Conservation (phyloP, 2,329 filamentous ascomycete genomes). For the Arthrinium puccinioides region DNA sequence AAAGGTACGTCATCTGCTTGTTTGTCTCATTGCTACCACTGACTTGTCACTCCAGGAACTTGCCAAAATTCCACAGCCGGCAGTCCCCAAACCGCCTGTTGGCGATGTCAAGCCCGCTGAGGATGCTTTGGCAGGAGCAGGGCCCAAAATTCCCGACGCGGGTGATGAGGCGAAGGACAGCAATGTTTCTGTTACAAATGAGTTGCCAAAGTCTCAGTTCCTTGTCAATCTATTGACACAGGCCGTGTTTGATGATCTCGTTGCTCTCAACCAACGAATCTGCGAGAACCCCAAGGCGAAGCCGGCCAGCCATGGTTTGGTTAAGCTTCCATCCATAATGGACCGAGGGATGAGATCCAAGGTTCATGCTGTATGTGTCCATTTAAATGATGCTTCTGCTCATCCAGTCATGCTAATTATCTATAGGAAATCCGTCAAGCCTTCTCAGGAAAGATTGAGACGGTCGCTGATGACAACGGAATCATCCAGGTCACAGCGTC, state of each 20-base stretch:
- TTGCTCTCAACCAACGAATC: slow-evolving; percentile 15
- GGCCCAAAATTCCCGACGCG: slow-evolving; percentile 1
- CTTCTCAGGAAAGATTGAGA: slow-evolving; percentile 73
- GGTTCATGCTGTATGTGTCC: slow-evolving; percentile 37
- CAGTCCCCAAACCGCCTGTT: background rate
- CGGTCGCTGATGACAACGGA: slow-evolving; percentile 50
- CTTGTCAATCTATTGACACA: slow-evolving; percentile 16
- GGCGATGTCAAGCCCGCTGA: too few relatives aligned
- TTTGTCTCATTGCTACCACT: background rate
- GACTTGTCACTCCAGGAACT: background rate
- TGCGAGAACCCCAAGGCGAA: slow-evolving; percentile 10
- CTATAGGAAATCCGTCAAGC: slow-evolving; percentile 61
- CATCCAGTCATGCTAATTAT: slow-evolving; percentile 8
- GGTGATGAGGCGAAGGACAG: slow-evolving; percentile 1
- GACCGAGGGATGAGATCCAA: slow-evolving; percentile 19
- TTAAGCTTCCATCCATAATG: slow-evolving; percentile 17
- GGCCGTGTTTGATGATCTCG: slow-evolving; percentile 14
- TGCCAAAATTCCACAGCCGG: background rate
- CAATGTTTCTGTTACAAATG: slow-evolving; percentile 8
- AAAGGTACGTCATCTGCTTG: background rate
- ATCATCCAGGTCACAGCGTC: slow-evolving; percentile 54
- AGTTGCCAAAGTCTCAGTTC: slow-evolving; percentile 2
- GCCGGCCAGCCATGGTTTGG: slow-evolving; percentile 10
- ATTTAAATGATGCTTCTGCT: background rate
- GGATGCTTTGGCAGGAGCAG: background rate